Conservation (phyloP, 2,329 filamentous ascomycete genomes). For the Trichoderma breve region DNA sequence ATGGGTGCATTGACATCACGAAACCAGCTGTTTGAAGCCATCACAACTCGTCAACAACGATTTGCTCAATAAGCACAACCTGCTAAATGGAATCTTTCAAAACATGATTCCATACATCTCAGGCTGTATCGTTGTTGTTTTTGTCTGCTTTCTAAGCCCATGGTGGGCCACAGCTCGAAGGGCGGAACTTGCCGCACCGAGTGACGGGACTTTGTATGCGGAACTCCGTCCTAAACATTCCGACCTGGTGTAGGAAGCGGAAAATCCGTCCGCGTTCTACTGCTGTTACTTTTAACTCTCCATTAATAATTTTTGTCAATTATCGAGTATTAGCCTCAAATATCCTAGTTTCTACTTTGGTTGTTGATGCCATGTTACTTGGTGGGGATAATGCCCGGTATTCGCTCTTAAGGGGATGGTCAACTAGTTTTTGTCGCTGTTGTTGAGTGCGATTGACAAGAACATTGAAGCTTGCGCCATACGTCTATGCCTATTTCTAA, state of each 20-base stretch:
- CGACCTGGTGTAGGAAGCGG: neutral
- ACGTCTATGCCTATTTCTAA: neutral
- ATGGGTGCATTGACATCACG: neutral
- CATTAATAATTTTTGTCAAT: neutral
- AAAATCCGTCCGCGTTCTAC: neutral
- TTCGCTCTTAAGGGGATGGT: neutral
- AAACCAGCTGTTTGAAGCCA: neutral
- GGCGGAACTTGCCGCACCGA: neutral
- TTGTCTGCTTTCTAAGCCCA: neutral
- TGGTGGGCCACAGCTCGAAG: neutral
- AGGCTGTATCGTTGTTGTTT: neutral
- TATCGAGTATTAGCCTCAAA: neutral
- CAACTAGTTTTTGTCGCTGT: neutral
- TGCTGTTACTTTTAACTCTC: neutral
- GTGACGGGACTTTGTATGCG: neutral
- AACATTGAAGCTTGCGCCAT: neutral
- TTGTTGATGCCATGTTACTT: neutral
- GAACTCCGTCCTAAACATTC: neutral
- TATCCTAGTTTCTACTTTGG: neutral
- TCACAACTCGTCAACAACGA: neutral
- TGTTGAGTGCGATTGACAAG: neutral
- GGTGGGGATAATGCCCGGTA: neutral
- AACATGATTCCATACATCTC: neutral
- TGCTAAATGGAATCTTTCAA: neutral
- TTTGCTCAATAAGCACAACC: neutral